A percentile compares a stretch with the other conserved stretches of the same genome.
Conservation (phyloP, 2,329 filamentous ascomycete genomes). For the Penicillium sclerotiorum region DNA sequence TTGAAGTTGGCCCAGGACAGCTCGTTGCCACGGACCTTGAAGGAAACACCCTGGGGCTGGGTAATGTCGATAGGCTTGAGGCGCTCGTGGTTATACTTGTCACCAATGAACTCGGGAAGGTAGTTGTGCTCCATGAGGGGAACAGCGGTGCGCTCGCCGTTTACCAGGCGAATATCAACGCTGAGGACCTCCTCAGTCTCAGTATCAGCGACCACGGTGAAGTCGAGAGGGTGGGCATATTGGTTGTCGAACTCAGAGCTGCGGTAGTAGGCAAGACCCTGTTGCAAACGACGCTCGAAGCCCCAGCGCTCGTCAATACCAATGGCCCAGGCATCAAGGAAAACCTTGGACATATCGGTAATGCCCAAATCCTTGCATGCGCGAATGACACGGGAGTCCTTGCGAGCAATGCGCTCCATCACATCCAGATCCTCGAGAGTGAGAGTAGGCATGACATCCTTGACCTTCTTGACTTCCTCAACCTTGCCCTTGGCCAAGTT, state of each 20-base stretch:
- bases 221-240: conserved; percentile 35
- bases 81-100: conserved; percentile 27
- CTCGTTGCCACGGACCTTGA: conserved; percentile 34
- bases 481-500: conserved; percentile 30
- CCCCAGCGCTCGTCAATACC: conserved; percentile 41
- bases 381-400: conserved; percentile 35
- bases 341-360: conserved; percentile 39
- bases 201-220: conserved; percentile 30
- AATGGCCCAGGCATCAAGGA: conserved; percentile 41
- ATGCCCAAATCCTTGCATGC: conserved; percentile 40
- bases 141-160: conserved; percentile 27
- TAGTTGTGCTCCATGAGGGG: conserved; percentile 31
- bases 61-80: conserved; percentile 33
- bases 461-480: conserved; percentile 38
- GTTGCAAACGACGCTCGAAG: conserved; percentile 36
- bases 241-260: conserved; percentile 33
- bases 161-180: conserved; percentile 29
- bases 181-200: conserved; percentile 32
- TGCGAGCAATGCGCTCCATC: conserved; percentile 36
- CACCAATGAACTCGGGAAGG: conserved; percentile 30
- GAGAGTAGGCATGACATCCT: conserved; percentile 52
- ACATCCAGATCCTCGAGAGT: conserved; percentile 40
- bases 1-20: conserved; percentile 33
- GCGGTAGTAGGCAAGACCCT: conserved; percentile 38
- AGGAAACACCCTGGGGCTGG: conserved; percentile 33